These are phyloP conservation scores for Patellifolia procumbens DNA, from an alignment of 179 eudicot genomes.

Conservation along the genomic window DNA sequence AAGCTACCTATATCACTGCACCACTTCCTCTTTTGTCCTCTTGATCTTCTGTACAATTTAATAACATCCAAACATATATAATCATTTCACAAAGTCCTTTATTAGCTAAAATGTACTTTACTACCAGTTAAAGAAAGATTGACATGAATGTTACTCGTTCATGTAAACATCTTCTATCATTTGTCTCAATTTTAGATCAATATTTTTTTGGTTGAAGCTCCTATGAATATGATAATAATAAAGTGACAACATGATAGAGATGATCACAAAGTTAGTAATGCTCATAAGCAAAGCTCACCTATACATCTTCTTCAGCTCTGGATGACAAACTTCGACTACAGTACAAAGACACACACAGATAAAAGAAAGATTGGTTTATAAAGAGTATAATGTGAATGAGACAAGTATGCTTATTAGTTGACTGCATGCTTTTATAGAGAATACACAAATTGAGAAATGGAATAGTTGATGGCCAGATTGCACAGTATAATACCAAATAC, in stretches of 20 bases:
- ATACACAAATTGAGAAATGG: not conserved
- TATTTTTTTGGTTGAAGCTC: no score
- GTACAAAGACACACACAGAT: not conserved
- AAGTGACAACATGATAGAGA: no score
- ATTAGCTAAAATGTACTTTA: not conserved
- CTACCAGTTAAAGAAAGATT: not conserved
- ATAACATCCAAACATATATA: not conserved
- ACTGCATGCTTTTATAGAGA: slow-evolving; percentile 15
- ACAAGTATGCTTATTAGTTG: not conserved
- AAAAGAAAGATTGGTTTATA: not conserved
- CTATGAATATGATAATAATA: slow-evolving; percentile 1
- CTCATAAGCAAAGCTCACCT: slow-evolving; percentile 25
- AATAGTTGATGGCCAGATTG: not conserved
- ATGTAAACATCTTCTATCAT: not conserved
- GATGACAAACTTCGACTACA: slow-evolving; percentile 7
- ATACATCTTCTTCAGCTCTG: slow-evolving; percentile 20
- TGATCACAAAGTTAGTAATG: no score
- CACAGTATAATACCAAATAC: slow-evolving; percentile 4
- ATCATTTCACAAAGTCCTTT: not conserved
- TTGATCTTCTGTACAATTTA: slow-evolving; percentile 15
- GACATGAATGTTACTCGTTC: not conserved
- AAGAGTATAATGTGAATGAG: no score
- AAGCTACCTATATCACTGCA: not conserved
- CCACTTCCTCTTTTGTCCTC: slow-evolving; percentile 25
- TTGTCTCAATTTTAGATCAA: not conserved